Base-by-base conservation (phyloP, 345 rosid genomes). In the Eutrema yunnanense region DNA sequence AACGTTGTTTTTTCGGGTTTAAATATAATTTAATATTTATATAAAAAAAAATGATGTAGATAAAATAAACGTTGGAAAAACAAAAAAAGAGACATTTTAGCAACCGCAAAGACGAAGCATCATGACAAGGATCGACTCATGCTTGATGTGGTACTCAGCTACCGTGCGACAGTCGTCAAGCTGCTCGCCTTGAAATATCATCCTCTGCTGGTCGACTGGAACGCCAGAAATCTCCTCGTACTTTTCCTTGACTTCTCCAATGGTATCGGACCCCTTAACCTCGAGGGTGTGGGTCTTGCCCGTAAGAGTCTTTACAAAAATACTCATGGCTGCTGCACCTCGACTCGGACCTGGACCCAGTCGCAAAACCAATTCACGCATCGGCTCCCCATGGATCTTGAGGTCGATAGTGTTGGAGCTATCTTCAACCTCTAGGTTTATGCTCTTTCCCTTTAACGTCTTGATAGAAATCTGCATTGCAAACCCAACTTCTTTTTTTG, bases 351-450 rank as follows among this genome's bases (percentile, higher is more conserved):
- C 32, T 30, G 30, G 32, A 22, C 54, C 29, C 27, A 48, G 52
- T 16, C 52, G 29, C 27, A 48, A 48, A 48, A 16, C 29, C 27
- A 48, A 8, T 19, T 48, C 52, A 48, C 29, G 4, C 12, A 48
- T 48, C 52, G 52, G 52, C 52, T 48, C 52, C 29, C 52, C 52
- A 48, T 33, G 36, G 47, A 58, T 38, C 46, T 27, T 60, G 66
- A 61, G 50, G 66, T 61, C 34, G 22, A 62, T 62, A 34, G 66
- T 13, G 38, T 62, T 43, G 27, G 66, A 62, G 51, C 51, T 42
- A n/a, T 62, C 66, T n/a, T 62, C 66, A 42, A 61, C 51, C 11
- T 61, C 51, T 61, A 61, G 8, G 26, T 42, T 61, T 42, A 42
- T 61, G 37, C 8, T 61, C 66, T 61, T 59, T 2, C 64, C 64